Evolutionary conservation across 2,329 filamentous ascomycete species (phyloP), one percentile per base, ranked within the genome.

Genomic region (Penicillium sp.): DNA sequence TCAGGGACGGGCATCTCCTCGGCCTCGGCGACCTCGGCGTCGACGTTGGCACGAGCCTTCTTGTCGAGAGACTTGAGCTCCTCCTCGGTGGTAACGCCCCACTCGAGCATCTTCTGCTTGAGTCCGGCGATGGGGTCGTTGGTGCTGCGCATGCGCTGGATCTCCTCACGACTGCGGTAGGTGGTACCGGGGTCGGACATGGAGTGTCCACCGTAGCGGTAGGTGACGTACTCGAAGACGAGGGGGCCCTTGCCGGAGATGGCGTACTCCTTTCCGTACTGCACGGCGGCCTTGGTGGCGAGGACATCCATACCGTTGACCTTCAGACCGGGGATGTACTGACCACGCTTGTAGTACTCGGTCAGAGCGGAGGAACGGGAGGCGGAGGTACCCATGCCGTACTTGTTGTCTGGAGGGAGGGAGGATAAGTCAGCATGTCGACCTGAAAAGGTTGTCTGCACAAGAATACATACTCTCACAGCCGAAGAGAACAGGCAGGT

Each of bases 341-440:
- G 93, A 61, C 93, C 93, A 77, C 93, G 92, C 86, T 97, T 97
- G 84, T 99, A 97, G 86, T 99, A 99, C 75, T 99, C 93, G 73
- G 93, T 97, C 71, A 96, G 78, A 65, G 93, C 93, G 53, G 93
- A 92, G 54, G 93, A 91, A 67, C 93, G 90, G 75, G 87, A 86
- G 62, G 93, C 92, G 54, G 93, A 88, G 57, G 93, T 99, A 77
- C 93, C 93, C 93, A 99, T 99, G 74, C 93, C 93, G 74, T 99
- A 99, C 78, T 99, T 99, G 87, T 99, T 99, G 84, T 99, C 91
- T 46, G 25, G 12, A 28, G 10, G 19, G 37, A 16, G 13, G 3
- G n/a, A 16, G n/a, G 10, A 16, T 28, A 14, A 11, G 29, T 31
- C 18, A 25, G 22, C 22, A 25, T 25, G 22, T 25, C 22, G 22